Conservation (phyloP, 352 stramenopile species). For the Pythium insidiosum region DNA sequence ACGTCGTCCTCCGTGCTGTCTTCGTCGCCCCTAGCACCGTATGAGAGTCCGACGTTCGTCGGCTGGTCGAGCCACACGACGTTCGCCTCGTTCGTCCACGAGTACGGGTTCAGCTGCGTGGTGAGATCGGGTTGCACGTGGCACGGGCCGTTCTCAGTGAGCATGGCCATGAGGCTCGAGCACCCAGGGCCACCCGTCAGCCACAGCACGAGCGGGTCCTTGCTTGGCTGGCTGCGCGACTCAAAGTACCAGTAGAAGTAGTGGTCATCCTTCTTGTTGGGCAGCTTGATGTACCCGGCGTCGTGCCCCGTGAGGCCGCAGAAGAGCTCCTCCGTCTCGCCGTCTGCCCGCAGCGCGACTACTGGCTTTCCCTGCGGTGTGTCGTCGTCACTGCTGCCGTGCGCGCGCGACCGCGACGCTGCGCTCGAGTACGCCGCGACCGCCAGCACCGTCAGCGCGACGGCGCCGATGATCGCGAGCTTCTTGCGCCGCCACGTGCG, state of each 20-base stretch:
- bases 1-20: constrained; percentile 36
- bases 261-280: constrained; percentile 54
- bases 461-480: neutral
- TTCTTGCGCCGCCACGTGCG: constrained; percentile 2
- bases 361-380: neutral
- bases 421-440: constrained; percentile 6
- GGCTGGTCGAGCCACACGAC: constrained; percentile 62
- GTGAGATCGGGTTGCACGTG: constrained; percentile 34
- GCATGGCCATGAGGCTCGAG: constrained; percentile 48
- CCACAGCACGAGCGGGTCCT: constrained; percentile 49
- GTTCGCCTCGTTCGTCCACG: constrained; percentile 53
- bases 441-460: neutral
- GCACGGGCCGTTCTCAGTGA: constrained; percentile 58
- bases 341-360: neutral
- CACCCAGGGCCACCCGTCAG: constrained; percentile 48
- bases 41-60: constrained; percentile 41
- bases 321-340: constrained; percentile 18
- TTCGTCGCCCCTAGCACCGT: constrained; percentile 18
- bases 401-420: neutral
- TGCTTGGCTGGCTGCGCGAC: constrained; percentile 32
- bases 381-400: neutral
- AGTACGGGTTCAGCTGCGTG: constrained; percentile 38
- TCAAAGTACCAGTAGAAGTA: constrained; percentile 77
- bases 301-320: constrained; percentile 37
- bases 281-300: constrained; percentile 41